phyloP scores from a whole-genome alignment of 805 yeast species.

The Candida coquimbonensis region DNA sequence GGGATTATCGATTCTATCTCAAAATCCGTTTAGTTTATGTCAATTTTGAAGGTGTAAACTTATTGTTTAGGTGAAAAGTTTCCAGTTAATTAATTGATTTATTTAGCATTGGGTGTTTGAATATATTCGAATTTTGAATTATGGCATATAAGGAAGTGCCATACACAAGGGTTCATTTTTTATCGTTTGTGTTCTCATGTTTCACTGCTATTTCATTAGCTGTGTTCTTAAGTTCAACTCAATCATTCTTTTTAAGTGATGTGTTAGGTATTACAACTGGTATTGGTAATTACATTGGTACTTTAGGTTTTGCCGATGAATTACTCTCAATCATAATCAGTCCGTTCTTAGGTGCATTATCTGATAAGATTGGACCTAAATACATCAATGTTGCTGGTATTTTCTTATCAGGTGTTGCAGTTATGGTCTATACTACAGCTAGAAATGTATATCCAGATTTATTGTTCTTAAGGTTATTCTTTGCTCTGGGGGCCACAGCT shows the following conservation, averaged over 20 bases:
- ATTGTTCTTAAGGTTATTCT: conserved; percentile 43
- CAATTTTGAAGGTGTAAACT: neutral
- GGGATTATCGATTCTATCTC: conserved; percentile 3
- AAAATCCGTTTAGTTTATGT: too few relatives aligned
- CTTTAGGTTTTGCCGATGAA: conserved; percentile 54
- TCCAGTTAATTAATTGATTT: too few relatives aligned
- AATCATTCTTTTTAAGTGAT: conserved; percentile 36
- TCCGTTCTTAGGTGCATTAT: conserved; percentile 57
- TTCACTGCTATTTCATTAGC: conserved; percentile 34
- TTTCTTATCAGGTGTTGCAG: conserved; percentile 36
- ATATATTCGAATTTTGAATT: neutral
- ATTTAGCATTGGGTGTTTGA: neutral
- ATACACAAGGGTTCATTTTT: conserved; percentile 26
- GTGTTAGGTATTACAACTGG: conserved; percentile 25
- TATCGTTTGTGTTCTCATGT: conserved; percentile 31
- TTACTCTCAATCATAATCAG: conserved; percentile 43
- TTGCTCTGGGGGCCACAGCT: conserved; percentile 53
- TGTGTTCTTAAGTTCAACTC: conserved; percentile 37
- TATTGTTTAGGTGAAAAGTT: too few relatives aligned
- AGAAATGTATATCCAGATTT: conserved; percentile 41
- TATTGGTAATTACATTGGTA: conserved; percentile 40
- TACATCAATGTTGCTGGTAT: conserved; percentile 44
- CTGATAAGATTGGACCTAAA: conserved; percentile 58
- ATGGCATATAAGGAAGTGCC: neutral
- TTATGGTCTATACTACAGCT: conserved; percentile 44